Evolutionary conservation across 768 basidiomycete species (phyloP), one percentile per base, ranked within the genome.

Genomic region (Lactifluus volemus): DNA sequence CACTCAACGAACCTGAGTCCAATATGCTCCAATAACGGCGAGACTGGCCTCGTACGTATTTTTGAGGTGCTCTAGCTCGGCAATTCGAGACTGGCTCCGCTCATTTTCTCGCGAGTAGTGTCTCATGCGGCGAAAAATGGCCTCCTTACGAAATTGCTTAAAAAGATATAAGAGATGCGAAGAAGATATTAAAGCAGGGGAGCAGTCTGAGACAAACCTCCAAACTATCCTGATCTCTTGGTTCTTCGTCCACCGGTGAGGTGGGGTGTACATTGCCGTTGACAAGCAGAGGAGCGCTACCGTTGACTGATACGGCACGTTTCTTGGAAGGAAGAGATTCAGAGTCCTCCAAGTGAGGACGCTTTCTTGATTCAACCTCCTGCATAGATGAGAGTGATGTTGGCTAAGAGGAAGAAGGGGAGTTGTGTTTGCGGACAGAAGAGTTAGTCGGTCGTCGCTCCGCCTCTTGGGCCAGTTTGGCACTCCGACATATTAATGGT

Each of bases 131-230:
- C 91, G 80, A 72, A 84, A 92, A 53, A 93, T 84, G 47, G 91
- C 91, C 67, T 90, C 89, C 72, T 93, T 92, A 63, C 88, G 83
- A 71, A 90, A 92, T n/a, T 81, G 76, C 90, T 92, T 5, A 42
- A 42, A 53, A 36, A 30, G 4, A 19, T 50, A 50, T 59, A 29
- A 65, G 60, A 60, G 50, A 58, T 39, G 54, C 49, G 58, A 38
- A 67, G 57, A 55, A 58, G 63, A 62, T 53, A 51, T 67, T 65
- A 59, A 65, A 65, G 66, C 11, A 19, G 44, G 63, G 59, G 34
- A n/a, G 39, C 17, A 15, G 38, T 34, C 47, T 49, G 41, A 21
- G 53, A 59, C 63, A 71, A 75, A 85, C 87, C 84, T 89, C 87
- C 67, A 89, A 77, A 70, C 80, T 81, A 72, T 81, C 79, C 38